Percentiles rank a stretch among this genome's conserved stretches.
Conservation (phyloP, 208 protist genomes). For the Vickermania ingenoplastis region DNA sequence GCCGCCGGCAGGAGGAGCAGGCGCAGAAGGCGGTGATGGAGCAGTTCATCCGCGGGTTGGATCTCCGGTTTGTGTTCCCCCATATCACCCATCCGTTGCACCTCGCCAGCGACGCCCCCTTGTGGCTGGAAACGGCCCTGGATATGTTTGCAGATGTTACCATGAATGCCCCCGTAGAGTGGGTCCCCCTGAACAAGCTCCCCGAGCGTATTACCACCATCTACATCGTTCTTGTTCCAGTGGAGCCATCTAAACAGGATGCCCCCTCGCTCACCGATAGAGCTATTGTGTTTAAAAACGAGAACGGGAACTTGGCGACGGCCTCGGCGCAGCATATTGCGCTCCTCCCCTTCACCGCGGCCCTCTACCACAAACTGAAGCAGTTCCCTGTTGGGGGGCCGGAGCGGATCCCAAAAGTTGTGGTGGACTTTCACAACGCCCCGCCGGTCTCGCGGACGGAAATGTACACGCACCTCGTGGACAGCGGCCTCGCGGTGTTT, state of each 20-base stretch:
- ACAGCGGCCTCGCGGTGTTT: background rate
- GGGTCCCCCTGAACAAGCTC: background rate
- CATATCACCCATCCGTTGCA: background rate
- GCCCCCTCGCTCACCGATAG: background rate
- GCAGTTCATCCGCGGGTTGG: background rate
- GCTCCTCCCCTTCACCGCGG: background rate
- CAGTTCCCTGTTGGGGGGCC: background rate
- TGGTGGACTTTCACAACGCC: background rate
- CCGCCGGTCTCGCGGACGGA: background rate
- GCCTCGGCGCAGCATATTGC: background rate
- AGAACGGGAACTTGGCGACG: background rate
- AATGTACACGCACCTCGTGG: background rate
- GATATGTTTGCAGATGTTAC: background rate
- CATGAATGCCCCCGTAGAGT: background rate
- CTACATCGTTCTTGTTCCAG: background rate
- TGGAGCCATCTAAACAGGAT: background rate
- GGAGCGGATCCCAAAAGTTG: background rate
- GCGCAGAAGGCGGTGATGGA: background rate
- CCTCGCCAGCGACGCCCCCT: background rate
- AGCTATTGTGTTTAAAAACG: background rate
- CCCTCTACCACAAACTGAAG: background rate
- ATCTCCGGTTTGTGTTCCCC: background rate
- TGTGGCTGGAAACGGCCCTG: background rate
- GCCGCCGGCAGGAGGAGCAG: background rate
- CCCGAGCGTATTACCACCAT: background rate